phyloP scores from a whole-genome alignment of 148 eudicot genomes.

The Camellia japonica region DNA sequence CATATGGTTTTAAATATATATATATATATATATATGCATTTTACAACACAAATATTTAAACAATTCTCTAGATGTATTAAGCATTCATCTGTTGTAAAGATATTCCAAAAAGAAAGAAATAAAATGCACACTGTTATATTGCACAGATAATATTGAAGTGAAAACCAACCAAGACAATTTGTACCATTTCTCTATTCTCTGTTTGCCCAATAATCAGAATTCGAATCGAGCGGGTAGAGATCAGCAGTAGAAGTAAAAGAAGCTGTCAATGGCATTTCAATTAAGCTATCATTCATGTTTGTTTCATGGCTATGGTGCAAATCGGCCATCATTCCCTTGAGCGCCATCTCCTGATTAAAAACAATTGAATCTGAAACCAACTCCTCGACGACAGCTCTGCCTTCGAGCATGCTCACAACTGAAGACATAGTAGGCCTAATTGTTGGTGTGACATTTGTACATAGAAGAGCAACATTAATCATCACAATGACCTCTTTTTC shows the following conservation, averaged over 20 bases:
- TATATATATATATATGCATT: background rate
- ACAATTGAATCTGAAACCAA: background rate
- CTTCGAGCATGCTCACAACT: slow-evolving; percentile 31
- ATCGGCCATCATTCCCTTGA: background rate
- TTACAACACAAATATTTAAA: background rate
- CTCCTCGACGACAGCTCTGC: background rate
- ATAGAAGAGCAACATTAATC: slow-evolving; percentile 21
- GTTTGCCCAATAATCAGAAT: slow-evolving; percentile 6
- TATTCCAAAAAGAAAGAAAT: no score
- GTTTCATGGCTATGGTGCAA: background rate
- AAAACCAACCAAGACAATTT: background rate
- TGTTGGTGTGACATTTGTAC: slow-evolving; percentile 16
- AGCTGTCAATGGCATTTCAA: background rate
- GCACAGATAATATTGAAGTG: background rate
- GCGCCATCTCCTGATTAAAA: background rate
- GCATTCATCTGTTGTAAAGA: background rate
- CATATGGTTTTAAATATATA: background rate
- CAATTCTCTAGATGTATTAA: background rate
- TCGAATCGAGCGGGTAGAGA: slow-evolving; percentile 17
- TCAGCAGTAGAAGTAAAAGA: slow-evolving; percentile 13
- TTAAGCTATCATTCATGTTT: slow-evolving; percentile 5
- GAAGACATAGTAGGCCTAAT: slow-evolving; percentile 30
- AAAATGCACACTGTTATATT: no score
- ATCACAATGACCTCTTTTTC: slow-evolving; percentile 14
- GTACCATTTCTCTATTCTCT: background rate